phyloP scores from a whole-genome alignment of 495 filamentous ascomycete species.

The Hypoxylon fuscum region DNA sequence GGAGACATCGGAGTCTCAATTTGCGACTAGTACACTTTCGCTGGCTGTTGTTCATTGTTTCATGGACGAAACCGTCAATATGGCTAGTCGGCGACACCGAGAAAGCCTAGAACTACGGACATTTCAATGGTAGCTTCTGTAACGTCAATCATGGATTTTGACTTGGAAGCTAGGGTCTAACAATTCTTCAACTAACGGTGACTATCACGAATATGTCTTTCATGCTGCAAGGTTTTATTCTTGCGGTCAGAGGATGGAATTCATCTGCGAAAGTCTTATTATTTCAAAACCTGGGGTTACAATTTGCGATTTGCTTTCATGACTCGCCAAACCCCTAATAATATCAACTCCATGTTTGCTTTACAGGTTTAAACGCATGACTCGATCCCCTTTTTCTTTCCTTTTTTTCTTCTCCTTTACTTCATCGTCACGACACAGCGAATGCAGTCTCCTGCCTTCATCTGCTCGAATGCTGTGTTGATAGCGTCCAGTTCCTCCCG shows the following conservation, averaged over 20 bases:
- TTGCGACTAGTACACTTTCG: neutral
- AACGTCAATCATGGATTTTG: neutral
- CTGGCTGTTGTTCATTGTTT: neutral
- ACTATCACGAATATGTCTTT: too few relatives aligned
- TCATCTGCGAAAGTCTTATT: too few relatives aligned
- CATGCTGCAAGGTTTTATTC: too few relatives aligned
- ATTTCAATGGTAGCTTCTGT: neutral
- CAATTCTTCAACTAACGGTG: too few relatives aligned
- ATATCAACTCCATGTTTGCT: constrained; percentile 8
- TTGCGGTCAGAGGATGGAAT: too few relatives aligned
- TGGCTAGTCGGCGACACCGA: neutral
- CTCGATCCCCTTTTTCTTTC: constrained; percentile 10
- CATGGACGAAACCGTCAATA: neutral
- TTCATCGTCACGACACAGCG: constrained; percentile 78
- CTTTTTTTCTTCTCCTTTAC: constrained; percentile 33
- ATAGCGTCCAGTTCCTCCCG: constrained; percentile 81
- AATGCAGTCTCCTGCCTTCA: constrained; percentile 97
- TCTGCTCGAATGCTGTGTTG: constrained; percentile 88
- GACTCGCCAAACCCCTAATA: constrained; percentile 22
- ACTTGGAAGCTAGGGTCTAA: neutral
- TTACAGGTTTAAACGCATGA: constrained; percentile 13
- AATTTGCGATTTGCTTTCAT: constrained; percentile 29
- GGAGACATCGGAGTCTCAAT: neutral
- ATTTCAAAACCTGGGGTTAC: constrained; percentile 8
- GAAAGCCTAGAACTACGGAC: constrained; percentile 2